phyloP scores from a whole-genome alignment of 208 protist species.

The Trypanosoma boissoni region DNA sequence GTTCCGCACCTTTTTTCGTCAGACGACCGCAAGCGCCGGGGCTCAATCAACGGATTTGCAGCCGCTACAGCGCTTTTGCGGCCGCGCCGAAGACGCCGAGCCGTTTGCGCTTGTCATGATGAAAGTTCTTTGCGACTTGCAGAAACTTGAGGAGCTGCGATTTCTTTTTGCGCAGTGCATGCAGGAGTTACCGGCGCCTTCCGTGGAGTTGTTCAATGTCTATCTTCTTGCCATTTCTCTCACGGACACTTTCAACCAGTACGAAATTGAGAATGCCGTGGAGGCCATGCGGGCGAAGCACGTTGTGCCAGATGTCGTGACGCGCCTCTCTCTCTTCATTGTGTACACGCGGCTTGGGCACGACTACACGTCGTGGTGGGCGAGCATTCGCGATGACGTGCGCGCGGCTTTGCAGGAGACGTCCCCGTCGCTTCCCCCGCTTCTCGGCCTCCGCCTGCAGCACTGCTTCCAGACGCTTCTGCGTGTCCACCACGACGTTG shows the following conservation, averaged over 20 bases:
- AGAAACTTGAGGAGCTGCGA: constrained; percentile 79
- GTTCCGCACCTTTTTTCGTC: constrained; percentile 66
- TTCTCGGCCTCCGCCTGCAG: constrained; percentile 65
- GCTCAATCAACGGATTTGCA: constrained; percentile 13
- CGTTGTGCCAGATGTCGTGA: constrained; percentile 65
- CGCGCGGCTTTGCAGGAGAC: constrained; percentile 23
- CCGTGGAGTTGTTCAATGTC: constrained; percentile 83
- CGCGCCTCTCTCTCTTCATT: constrained; percentile 79
- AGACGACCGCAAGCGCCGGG: neutral
- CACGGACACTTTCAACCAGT: constrained; percentile 83
- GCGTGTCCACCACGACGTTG: constrained; percentile 65
- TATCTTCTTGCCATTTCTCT: constrained; percentile 83
- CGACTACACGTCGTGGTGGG: constrained; percentile 61
- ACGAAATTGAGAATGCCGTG: constrained; percentile 85
- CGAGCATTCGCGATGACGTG: constrained; percentile 54
- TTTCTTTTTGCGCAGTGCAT: constrained; percentile 89
- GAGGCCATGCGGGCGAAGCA: constrained; percentile 56
- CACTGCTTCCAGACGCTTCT: constrained; percentile 84
- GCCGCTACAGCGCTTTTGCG: constrained; percentile 76
- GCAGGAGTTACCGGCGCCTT: constrained; percentile 52
- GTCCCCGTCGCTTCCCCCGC: constrained; percentile 27
- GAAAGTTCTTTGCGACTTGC: constrained; percentile 85
- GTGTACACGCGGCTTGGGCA: constrained; percentile 78
- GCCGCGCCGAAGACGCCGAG: constrained; percentile 49
- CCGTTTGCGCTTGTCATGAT: constrained; percentile 74